A percentile compares a stretch with the other conserved stretches of the same genome.
Evolutionary conservation across 345 rosid species (phyloP).

Genomic region (Zanthoxylum bungeanum): DNA sequence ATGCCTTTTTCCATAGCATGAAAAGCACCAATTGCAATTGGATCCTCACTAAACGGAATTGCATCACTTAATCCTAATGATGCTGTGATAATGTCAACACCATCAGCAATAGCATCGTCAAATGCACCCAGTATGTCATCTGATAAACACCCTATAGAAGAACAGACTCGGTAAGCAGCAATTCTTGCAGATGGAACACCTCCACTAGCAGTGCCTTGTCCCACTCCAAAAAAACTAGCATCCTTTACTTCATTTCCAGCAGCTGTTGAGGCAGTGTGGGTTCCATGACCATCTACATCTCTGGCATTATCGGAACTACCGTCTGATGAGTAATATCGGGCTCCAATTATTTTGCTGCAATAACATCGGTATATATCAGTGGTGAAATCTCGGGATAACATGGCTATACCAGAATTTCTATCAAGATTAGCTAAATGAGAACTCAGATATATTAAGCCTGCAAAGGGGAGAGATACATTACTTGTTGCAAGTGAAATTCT

Average conservation of each 20-base stretch:
- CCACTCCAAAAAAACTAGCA: slow-evolving; percentile 43
- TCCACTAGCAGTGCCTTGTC: slow-evolving; percentile 51
- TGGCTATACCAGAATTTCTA: background rate
- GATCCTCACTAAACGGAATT: background rate
- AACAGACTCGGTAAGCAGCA: slow-evolving; percentile 42
- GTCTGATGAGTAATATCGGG: slow-evolving; percentile 18
- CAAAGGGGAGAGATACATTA: background rate
- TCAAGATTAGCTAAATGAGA: background rate
- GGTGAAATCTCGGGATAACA: background rate
- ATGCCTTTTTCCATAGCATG: slow-evolving; percentile 52
- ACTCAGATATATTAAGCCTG: background rate
- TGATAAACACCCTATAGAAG: accelerated
- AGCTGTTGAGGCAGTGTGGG: slow-evolving; percentile 63
- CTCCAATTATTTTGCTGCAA: slow-evolving; percentile 45
- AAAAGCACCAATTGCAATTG: slow-evolving; percentile 39
- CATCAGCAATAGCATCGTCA: slow-evolving; percentile 66
- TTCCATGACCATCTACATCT: slow-evolving; percentile 41
- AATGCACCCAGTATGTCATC: slow-evolving; percentile 35
- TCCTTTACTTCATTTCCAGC: slow-evolving; percentile 46
- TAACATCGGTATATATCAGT: background rate
- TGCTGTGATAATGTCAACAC: slow-evolving; percentile 42
- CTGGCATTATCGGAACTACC: slow-evolving; percentile 18
- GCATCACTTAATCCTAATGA: background rate
- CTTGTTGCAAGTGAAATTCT: slow-evolving; percentile 54
- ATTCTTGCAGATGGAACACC: slow-evolving; percentile 58